Evolutionary conservation across 306 rosid genomes (phyloP).

Genomic region (Malus orientalis): DNA sequence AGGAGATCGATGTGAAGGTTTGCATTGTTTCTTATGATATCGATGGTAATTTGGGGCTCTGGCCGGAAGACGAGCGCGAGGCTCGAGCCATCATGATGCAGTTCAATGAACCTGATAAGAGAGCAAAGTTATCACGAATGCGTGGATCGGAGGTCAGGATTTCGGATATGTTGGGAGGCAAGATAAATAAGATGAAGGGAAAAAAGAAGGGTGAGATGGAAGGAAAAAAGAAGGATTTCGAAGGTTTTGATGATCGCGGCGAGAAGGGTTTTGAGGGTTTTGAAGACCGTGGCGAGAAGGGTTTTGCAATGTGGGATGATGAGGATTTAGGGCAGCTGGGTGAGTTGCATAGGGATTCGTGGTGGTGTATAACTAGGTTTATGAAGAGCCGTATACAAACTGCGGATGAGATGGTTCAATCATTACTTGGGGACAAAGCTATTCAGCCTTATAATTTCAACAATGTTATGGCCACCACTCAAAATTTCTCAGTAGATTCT

Average conservation of each 20-base stretch:
- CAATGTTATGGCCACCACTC: not conserved
- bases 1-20: not conserved
- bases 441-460: not conserved
- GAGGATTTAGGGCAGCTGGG: not conserved
- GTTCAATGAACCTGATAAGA: slow-evolving; percentile 3
- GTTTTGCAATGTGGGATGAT: not conserved
- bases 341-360: not conserved
- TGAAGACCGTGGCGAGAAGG: not conserved
- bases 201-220: not conserved
- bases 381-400: not conserved
- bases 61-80: not conserved
- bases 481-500: not conserved
- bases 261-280: not conserved
- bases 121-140: not conserved
- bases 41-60: not conserved
- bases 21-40: not conserved
- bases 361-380: not conserved
- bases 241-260: not conserved
- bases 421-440: not conserved
- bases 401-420: not conserved
- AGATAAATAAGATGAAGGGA: not conserved
- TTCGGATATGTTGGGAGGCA: not conserved
- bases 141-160: not conserved
- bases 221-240: not conserved
- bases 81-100: not conserved